A percentile compares a stretch with the other conserved stretches of the same genome.
Conservation (phyloP, 331 rosid species). For the Quercus phellos region DNA sequence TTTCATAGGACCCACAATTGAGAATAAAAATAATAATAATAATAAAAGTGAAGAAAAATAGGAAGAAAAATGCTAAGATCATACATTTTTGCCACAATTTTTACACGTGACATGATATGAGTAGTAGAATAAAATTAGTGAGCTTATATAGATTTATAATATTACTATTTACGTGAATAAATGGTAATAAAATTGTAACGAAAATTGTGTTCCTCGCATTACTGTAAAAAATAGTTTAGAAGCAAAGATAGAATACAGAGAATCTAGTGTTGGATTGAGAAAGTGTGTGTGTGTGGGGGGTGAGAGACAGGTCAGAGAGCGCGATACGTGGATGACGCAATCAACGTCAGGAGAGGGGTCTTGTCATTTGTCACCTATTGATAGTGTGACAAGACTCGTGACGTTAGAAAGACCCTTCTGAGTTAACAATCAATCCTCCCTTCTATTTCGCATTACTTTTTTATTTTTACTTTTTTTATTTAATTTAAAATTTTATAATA, state of each 20-base stretch:
- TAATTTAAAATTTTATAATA: too few species aligned
- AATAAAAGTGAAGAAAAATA: too few species aligned
- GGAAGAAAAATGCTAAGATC: accelerated
- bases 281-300: too few species aligned
- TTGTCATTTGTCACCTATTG: not conserved
- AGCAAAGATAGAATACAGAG: not conserved
- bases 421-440: not conserved
- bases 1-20: too few species aligned
- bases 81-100: too few species aligned
- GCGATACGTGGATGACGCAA: slow-evolving; percentile 22
- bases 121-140: accelerated
- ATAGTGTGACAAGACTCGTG: slow-evolving; percentile 9
- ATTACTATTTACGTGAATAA: accelerated
- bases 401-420: slow-evolving; percentile 18
- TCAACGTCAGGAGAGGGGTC: slow-evolving; percentile 11
- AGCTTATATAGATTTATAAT: accelerated
- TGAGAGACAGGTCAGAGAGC: not conserved
- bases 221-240: too few species aligned
- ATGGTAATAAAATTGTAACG: too few species aligned
- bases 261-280: not conserved
- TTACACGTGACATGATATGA: accelerated
- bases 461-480: too few species aligned
- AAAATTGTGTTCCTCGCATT: too few species aligned
- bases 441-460: too few species aligned
- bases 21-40: too few species aligned